Evolutionary conservation across 306 rosid species (phyloP), one percentile per base, ranked within the genome.

Genomic region (Oxytropis ochrocephala): DNA sequence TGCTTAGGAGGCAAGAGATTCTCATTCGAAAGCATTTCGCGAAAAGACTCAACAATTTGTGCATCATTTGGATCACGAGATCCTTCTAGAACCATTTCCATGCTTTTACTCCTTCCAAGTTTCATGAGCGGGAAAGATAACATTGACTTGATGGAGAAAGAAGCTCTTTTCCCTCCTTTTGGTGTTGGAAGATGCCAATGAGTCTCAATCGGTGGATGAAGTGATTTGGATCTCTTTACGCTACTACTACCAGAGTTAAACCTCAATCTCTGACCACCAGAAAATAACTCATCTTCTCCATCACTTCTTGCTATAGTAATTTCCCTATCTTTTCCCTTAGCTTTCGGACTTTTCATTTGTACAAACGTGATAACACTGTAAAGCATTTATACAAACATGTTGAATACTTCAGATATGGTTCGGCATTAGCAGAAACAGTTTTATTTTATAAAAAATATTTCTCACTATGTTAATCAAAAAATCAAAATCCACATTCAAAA

Each of bases 131-230:
- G 81, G 44, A 51, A 75, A 16, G 81, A 69, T 18, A 88, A 44
- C 53, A 88, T 14, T 50, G 83, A 75, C 71, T 84, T 82, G 49
- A 88, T 35, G 36, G 79, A 30, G 10, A 63, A 51, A 0, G 86
- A 68, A 39, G 74, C 12, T 74, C 70, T 66, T 13, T 38, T 11
- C 10, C 70, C 32, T 21, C 74, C 41, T 41, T 52, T 7, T 38
- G 9, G 2, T 2, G 77, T 52, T 12, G 86, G 81, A 4, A 84
- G 88, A 4, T 79, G 79, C 91, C 91, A 93, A 35, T 79, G 72
- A 33, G 78, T 35, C 70, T 93, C 98, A 51, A 93, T 90, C 0
- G 98, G 89, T 0, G 96, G 89, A 63, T 86, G 83, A 62, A 88
- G 2, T 5, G 50, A 50, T 58, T 88, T 92, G 8, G 29, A 24